Evolutionary conservation across 768 basidiomycete genomes (phyloP).

Genomic region (Lyophyllum semitale): DNA sequence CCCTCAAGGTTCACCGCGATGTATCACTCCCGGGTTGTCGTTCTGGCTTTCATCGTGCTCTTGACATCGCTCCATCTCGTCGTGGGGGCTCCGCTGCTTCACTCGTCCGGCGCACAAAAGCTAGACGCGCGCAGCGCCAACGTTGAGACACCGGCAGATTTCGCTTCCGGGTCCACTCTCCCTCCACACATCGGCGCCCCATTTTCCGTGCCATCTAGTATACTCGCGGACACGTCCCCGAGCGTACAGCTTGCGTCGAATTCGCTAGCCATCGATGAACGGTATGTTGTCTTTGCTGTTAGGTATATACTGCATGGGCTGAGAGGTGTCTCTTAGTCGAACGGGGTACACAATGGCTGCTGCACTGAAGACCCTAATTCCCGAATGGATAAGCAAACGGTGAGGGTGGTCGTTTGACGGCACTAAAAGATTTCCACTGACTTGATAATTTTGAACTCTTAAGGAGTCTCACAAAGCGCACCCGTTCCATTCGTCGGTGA

Average conservation of each 20-base stretch:
- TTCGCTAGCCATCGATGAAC: neutral
- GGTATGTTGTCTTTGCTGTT: neutral
- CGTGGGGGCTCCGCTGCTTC: conserved; percentile 9
- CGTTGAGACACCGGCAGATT: neutral
- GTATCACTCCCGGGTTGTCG: conserved; percentile 10
- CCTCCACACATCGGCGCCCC: neutral
- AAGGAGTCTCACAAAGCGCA: conserved; percentile 7
- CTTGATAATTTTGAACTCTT: neutral
- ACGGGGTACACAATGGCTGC: neutral
- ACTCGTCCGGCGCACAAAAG: conserved; percentile 1
- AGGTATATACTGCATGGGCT: neutral
- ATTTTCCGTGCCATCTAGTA: neutral
- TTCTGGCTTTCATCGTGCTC: conserved; percentile 15
- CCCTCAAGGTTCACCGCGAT: conserved; percentile 5
- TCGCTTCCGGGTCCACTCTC: neutral
- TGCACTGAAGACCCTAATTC: conserved; percentile 2
- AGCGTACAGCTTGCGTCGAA: neutral
- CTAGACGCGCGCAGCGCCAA: neutral
- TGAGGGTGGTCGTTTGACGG: neutral
- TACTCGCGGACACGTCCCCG: neutral
- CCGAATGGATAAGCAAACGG: conserved; percentile 10
- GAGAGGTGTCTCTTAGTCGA: neutral
- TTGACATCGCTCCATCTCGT: conserved; percentile 8
- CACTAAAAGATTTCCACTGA: neutral
- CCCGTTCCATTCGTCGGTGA: conserved; percentile 13